phyloP scores from a whole-genome alignment of 73 alveolate species.

The Breviolum minutum region DNA sequence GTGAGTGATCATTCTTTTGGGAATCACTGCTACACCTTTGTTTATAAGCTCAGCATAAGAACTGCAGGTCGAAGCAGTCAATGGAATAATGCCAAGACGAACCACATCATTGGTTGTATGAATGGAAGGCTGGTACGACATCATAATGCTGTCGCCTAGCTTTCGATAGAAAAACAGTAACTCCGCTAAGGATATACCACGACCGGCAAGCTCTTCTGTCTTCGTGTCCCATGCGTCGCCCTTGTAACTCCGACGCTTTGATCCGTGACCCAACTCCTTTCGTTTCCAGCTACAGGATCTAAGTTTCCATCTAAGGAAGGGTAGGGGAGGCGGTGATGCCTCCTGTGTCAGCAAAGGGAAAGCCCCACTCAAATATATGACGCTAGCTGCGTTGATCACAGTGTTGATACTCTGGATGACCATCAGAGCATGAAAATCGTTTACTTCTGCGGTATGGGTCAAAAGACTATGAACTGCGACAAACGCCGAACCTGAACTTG shows the following conservation, averaged over 20 bases:
- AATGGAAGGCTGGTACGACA: background rate
- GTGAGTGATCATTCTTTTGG: background rate
- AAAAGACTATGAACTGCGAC: too few species aligned
- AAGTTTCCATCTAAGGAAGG: background rate
- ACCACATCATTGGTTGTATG: conserved; percentile 22
- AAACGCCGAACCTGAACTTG: too few species aligned
- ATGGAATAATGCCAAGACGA: background rate
- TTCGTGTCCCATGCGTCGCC: background rate
- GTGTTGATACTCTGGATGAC: background rate
- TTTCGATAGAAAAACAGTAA: background rate
- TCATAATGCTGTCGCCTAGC: background rate
- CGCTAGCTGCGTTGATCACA: background rate
- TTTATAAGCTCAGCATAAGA: conserved; percentile 18
- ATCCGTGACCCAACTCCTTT: background rate
- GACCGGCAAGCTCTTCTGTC: background rate
- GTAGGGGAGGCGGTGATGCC: background rate
- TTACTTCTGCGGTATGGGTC: too few species aligned
- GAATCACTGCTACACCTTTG: background rate
- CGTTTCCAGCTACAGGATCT: too few species aligned
- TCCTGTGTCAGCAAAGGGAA: background rate
- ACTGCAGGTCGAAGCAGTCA: background rate
- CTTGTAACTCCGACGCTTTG: background rate
- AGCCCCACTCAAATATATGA: background rate
- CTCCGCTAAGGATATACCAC: background rate
- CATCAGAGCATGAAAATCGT: too few species aligned